Percentiles rank a stretch among this genome's conserved stretches.
These are phyloP conservation scores for Bimuria novae-zelandiae DNA, from an alignment of 2,329 filamentous ascomycete genomes.

Conservation along the genomic window DNA sequence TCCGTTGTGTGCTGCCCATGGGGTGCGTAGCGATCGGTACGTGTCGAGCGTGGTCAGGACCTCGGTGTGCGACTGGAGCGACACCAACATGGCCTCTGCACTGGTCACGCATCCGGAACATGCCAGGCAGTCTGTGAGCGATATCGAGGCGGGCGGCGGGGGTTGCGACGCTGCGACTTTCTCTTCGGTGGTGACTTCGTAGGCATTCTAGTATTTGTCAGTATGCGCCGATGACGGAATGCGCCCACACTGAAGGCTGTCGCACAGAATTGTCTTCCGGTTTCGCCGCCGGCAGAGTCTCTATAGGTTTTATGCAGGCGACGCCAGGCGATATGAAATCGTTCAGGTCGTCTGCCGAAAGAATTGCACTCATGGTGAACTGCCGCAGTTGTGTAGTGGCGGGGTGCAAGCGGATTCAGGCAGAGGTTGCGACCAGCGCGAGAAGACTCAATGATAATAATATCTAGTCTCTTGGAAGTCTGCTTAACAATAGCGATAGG, in stretches of 20 bases:
- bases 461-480: constrained; percentile 2
- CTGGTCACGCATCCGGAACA: constrained; percentile 98
- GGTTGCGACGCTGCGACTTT: constrained; percentile 62
- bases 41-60: constrained; percentile 82
- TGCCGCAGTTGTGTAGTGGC: constrained; percentile 16
- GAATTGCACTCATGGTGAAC: constrained; percentile 84
- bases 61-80: constrained; percentile 89
- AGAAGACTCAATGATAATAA: not conserved
- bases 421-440: constrained; percentile 12
- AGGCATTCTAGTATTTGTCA: constrained; percentile 56
- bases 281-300: constrained; percentile 72
- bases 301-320: constrained; percentile 96
- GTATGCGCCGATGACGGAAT: constrained; percentile 24
- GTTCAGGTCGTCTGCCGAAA: constrained; percentile 95
- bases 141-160: constrained; percentile 83
- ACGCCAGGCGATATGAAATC: constrained; percentile 98
- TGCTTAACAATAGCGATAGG: constrained; percentile 4
- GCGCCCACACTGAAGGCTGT: not conserved
- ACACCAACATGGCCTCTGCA: constrained; percentile 95
- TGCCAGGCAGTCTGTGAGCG: constrained; percentile 93
- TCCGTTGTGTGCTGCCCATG: constrained; percentile 37
- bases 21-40: constrained; percentile 50
- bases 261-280: constrained; percentile 54
- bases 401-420: constrained; percentile 9
- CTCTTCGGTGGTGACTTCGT: constrained; percentile 95